These are phyloP conservation scores for Rhizomucor pusillus DNA, from an alignment of 371 early-diverging fungal species.

Conservation along the genomic window DNA sequence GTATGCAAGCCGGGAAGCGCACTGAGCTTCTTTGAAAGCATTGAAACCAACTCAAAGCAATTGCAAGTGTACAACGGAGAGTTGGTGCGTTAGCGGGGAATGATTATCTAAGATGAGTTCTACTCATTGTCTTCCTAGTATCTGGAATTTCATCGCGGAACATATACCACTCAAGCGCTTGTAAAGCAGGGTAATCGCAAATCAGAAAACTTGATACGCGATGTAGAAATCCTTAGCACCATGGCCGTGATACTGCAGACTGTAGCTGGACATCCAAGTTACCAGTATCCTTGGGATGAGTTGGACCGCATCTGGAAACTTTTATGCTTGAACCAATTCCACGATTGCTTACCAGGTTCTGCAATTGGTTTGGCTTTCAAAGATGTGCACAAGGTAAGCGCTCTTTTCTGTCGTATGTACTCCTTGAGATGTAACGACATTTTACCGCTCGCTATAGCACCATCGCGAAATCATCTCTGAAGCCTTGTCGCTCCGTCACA, in stretches of 20 bases:
- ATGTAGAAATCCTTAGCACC: conserved; percentile 75
- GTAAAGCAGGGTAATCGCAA: conserved; percentile 86
- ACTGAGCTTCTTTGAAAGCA: conserved; percentile 72
- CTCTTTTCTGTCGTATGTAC: background rate
- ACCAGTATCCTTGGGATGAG: conserved; percentile 70
- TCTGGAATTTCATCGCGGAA: conserved; percentile 95
- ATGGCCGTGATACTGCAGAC: conserved; percentile 22
- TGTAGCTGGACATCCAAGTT: background rate
- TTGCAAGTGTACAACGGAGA: conserved; percentile 92
- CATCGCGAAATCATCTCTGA: conserved; percentile 42
- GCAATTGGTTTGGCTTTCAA: conserved; percentile 87
- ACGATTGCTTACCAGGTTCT: conserved; percentile 94
- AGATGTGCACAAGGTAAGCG: conserved; percentile 69
- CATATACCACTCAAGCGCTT: conserved; percentile 90
- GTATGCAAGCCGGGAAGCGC: conserved; percentile 74
- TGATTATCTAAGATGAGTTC: background rate
- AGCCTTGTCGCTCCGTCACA: conserved; percentile 27
- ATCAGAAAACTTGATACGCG: conserved; percentile 80
- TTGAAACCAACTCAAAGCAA: conserved; percentile 64
- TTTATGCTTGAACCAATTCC: conserved; percentile 94
- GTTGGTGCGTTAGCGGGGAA: conserved; percentile 49
- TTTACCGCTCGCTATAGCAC: conserved; percentile 17
- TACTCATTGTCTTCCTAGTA: conserved; percentile 18
- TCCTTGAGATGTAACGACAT: background rate
- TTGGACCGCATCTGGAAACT: conserved; percentile 87